phyloP scores from a whole-genome alignment of 768 basidiomycete species.

The Cystobasidium tubakii region DNA sequence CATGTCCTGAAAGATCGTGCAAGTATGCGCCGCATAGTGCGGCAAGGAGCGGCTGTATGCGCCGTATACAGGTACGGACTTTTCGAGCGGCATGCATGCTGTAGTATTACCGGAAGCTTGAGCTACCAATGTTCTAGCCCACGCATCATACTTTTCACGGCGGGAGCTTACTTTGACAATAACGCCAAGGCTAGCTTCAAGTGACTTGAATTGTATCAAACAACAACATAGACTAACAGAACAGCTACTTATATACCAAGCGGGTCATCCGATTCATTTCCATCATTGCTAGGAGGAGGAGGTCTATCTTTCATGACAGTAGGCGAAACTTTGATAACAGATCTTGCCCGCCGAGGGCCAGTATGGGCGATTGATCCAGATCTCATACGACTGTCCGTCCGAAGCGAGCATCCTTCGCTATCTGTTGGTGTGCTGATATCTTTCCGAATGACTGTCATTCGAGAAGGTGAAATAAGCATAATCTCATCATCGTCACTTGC shows the following conservation, averaged over 20 bases:
- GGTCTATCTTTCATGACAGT: neutral
- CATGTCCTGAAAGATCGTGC: too few species aligned
- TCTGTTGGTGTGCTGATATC: neutral
- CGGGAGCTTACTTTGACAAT: too few species aligned
- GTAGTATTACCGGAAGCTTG: too few species aligned
- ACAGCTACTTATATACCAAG: neutral
- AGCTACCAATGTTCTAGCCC: too few species aligned
- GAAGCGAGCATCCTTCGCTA: neutral
- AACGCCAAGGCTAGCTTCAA: too few species aligned
- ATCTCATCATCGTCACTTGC: neutral
- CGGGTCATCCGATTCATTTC: conserved; percentile 12
- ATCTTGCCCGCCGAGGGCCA: neutral
- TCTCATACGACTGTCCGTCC: neutral
- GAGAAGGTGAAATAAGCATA: neutral
- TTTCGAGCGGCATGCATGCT: too few species aligned
- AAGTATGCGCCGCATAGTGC: too few species aligned
- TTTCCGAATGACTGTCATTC: neutral
- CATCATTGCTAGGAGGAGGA: conserved; percentile 8
- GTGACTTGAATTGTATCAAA: neutral
- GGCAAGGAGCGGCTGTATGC: too few species aligned
- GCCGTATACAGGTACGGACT: too few species aligned
- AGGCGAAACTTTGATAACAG: neutral
- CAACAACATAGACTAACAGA: conserved; percentile 7
- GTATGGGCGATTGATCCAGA: neutral
- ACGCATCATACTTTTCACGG: too few species aligned